Conservation (phyloP, 768 basidiomycete species). For the Lactarius indigo region DNA sequence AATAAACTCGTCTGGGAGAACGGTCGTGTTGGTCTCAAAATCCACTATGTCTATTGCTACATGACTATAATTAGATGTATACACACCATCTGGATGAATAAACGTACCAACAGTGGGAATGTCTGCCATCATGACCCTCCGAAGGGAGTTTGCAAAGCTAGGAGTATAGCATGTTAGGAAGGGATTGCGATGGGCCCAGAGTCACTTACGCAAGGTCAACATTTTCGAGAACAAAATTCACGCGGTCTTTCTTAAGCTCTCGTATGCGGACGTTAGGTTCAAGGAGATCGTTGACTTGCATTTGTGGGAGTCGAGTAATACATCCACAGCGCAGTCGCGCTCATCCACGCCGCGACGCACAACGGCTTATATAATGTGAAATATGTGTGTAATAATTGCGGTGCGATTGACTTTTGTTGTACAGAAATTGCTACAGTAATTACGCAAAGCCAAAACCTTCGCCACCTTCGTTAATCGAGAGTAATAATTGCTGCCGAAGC, state of each 20-base stretch:
- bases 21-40: conserved; percentile 86
- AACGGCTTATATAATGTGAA: conserved; percentile 15
- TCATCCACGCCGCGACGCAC: background rate
- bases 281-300: conserved; percentile 37
- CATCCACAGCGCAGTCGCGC: background rate
- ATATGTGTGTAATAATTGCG: background rate
- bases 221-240: conserved; percentile 92
- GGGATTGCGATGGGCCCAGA: conserved; percentile 20
- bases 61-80: conserved; percentile 1
- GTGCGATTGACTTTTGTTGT: background rate
- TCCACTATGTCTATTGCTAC: conserved; percentile 96
- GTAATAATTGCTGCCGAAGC: conserved; percentile 82
- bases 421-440: conserved; percentile 20
- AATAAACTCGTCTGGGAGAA: conserved; percentile 95
- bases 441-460: conserved; percentile 90
- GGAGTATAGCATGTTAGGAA: conserved; percentile 13
- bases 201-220: conserved; percentile 86
- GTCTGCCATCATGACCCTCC: conserved; percentile 94
- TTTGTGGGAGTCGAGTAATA: conserved; percentile 19
- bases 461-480: conserved; percentile 94
- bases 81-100: background rate
- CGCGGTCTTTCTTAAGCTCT: conserved; percentile 77
- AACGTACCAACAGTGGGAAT: conserved; percentile 89
- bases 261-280: conserved; percentile 80
- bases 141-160: conserved; percentile 91